Evolutionary conservation across 2,329 filamentous ascomycete genomes (phyloP).

Genomic region (Fusarium goolgardi): DNA sequence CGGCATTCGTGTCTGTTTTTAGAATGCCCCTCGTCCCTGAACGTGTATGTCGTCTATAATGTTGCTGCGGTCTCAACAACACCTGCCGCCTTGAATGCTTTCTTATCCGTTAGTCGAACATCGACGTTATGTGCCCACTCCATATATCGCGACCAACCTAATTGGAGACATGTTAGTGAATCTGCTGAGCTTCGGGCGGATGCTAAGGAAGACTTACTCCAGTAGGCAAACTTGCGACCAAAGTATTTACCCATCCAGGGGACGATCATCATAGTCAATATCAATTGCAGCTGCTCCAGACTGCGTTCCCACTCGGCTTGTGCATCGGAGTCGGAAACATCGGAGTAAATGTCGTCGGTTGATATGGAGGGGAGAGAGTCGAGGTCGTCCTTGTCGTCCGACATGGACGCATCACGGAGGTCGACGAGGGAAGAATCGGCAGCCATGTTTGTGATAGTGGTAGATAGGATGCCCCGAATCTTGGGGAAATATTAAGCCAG

Average conservation of each 20-base stretch:
- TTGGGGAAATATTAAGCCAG: neutral
- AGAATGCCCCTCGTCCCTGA: neutral
- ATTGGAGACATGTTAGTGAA: constrained; percentile 27
- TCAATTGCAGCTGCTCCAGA: constrained; percentile 90
- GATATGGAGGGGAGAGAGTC: constrained; percentile 73
- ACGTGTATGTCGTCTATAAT: constrained; percentile 53
- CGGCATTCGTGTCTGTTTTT: constrained; percentile 8
- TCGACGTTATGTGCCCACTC: constrained; percentile 90
- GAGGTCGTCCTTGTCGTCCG: constrained; percentile 66
- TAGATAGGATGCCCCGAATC: neutral
- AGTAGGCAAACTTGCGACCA: constrained; percentile 94
- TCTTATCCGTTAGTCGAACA: constrained; percentile 72
- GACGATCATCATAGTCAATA: constrained; percentile 93
- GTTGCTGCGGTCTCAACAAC: constrained; percentile 70
- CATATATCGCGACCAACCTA: constrained; percentile 95
- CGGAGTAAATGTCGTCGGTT: constrained; percentile 66
- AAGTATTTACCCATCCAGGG: constrained; percentile 96
- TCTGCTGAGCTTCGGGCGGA: neutral
- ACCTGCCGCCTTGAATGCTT: constrained; percentile 71
- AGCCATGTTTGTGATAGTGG: constrained; percentile 44
- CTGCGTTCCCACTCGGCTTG: constrained; percentile 96
- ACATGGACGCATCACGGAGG: constrained; percentile 60
- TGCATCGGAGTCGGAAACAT: constrained; percentile 78
- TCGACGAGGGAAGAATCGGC: constrained; percentile 63
- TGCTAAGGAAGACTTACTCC: constrained; percentile 72